phyloP scores from a whole-genome alignment of 2,329 filamentous ascomycete genomes.

The Epichloe gansuensis region DNA sequence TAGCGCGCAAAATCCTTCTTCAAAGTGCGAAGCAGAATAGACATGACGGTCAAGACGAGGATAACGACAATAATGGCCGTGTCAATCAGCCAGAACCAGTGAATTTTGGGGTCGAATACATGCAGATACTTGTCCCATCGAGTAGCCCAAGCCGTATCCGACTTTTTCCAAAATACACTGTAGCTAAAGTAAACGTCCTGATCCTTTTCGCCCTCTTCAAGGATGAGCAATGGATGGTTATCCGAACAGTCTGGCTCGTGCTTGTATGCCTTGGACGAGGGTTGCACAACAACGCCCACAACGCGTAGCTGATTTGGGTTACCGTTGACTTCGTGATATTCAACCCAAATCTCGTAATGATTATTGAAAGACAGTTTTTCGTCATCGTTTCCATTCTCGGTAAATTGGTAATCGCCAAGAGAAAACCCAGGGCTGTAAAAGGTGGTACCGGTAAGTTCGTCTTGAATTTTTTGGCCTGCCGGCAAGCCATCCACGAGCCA shows the following conservation, averaged over 20 bases:
- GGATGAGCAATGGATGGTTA: conserved; percentile 41
- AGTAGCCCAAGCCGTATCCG: conserved; percentile 81
- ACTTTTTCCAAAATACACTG: conserved; percentile 78
- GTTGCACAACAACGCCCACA: conserved; percentile 82
- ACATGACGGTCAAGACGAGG: conserved; percentile 78
- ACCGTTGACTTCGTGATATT: conserved; percentile 71
- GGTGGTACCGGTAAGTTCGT: conserved; percentile 59
- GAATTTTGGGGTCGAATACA: conserved; percentile 93
- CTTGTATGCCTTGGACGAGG: conserved; percentile 53
- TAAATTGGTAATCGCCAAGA: conserved; percentile 25
- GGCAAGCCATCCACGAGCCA: conserved; percentile 93
- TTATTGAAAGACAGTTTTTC: conserved; percentile 64
- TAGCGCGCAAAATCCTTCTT: conserved; percentile 94
- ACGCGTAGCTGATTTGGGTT: conserved; percentile 63
- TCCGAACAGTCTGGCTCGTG: conserved; percentile 51
- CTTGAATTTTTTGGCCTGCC: conserved; percentile 73
- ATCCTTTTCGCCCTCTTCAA: conserved; percentile 45
- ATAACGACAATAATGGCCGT: conserved; percentile 92
- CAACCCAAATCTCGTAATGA: conserved; percentile 87
- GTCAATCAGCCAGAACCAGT: conserved; percentile 97
- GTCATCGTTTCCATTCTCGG: conserved; percentile 46
- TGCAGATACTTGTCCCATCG: conserved; percentile 98
- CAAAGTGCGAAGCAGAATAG: conserved; percentile 77
- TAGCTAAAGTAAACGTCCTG: conserved; percentile 72
- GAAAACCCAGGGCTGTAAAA: conserved; percentile 86